phyloP scores from a whole-genome alignment of 768 basidiomycete genomes.

The Dendrothele bispora region DNA sequence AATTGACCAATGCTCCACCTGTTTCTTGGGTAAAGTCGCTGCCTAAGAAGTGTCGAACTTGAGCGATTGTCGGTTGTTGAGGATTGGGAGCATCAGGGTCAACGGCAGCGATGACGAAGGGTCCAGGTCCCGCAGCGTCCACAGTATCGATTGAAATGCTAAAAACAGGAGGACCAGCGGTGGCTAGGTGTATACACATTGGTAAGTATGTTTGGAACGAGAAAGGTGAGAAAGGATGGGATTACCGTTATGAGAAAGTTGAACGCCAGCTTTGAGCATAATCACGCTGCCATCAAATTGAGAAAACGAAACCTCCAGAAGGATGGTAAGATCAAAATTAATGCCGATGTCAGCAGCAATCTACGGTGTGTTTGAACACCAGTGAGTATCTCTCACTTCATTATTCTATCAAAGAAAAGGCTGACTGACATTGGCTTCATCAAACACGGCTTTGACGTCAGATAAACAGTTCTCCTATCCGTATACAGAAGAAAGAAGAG shows the following conservation, averaged over 20 bases:
- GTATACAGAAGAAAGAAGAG: too few relatives aligned
- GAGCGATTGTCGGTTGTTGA: conserved; percentile 36
- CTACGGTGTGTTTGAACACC: too few relatives aligned
- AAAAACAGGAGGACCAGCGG: conserved; percentile 35
- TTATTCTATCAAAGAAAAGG: background rate
- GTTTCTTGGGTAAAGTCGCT: conserved; percentile 35
- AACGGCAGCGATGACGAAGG: conserved; percentile 45
- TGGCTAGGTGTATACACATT: conserved; percentile 22
- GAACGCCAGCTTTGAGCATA: conserved; percentile 25
- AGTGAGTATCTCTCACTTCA: too few relatives aligned
- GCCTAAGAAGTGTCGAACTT: conserved; percentile 49
- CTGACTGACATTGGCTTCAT: background rate
- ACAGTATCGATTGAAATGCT: conserved; percentile 23
- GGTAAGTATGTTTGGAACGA: background rate
- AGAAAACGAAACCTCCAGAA: conserved; percentile 23
- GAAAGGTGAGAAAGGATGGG: too few relatives aligned
- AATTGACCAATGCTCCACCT: conserved; percentile 24
- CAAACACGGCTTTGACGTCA: background rate
- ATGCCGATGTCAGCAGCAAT: conserved; percentile 18
- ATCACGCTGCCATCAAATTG: too few relatives aligned
- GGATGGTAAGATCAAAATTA: conserved; percentile 18
- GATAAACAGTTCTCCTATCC: background rate
- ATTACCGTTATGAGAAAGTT: conserved; percentile 2
- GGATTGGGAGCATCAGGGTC: conserved; percentile 54
- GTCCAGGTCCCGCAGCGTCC: conserved; percentile 31